Conservation (phyloP, 2,329 filamentous ascomycete genomes). For the Talaromyces sp. region DNA sequence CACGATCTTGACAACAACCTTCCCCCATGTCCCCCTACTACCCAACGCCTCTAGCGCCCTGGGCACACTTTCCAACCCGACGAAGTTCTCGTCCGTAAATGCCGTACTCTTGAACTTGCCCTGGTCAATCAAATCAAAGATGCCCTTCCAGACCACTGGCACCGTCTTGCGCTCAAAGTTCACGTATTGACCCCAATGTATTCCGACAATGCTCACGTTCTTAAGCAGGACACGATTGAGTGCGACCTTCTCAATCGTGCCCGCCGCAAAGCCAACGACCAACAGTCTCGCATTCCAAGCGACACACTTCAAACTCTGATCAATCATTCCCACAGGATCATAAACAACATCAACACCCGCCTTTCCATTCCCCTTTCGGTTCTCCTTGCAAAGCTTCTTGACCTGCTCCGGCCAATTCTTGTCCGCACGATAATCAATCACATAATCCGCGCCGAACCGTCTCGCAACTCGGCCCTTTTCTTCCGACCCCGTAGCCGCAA, state of each 20-base stretch:
- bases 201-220: slow-evolving; percentile 83
- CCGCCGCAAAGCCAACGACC: slow-evolving; percentile 84
- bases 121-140: slow-evolving; percentile 71
- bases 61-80: slow-evolving; percentile 75
- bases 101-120: slow-evolving; percentile 80
- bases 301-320: slow-evolving; percentile 82
- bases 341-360: slow-evolving; percentile 86
- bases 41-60: slow-evolving; percentile 74
- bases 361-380: slow-evolving; percentile 62
- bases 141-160: slow-evolving; percentile 72
- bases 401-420: slow-evolving; percentile 62
- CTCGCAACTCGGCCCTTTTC: slow-evolving; percentile 77
- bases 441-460: slow-evolving; percentile 79
- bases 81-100: slow-evolving; percentile 69
- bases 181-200: slow-evolving; percentile 88
- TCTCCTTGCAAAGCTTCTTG: slow-evolving; percentile 58
- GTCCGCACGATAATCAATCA: slow-evolving; percentile 69
- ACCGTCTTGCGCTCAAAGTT: slow-evolving; percentile 69
- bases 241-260: slow-evolving; percentile 83
- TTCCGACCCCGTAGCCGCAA: slow-evolving; percentile 80
- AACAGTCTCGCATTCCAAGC: slow-evolving; percentile 89
- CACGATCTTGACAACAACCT: slow-evolving; percentile 85
- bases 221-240: slow-evolving; percentile 91
- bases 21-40: slow-evolving; percentile 84
- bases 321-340: slow-evolving; percentile 88